These are phyloP conservation scores for Poteriospumella lacustris DNA, from an alignment of 108 stramenopile species.

Conservation along the genomic window DNA sequence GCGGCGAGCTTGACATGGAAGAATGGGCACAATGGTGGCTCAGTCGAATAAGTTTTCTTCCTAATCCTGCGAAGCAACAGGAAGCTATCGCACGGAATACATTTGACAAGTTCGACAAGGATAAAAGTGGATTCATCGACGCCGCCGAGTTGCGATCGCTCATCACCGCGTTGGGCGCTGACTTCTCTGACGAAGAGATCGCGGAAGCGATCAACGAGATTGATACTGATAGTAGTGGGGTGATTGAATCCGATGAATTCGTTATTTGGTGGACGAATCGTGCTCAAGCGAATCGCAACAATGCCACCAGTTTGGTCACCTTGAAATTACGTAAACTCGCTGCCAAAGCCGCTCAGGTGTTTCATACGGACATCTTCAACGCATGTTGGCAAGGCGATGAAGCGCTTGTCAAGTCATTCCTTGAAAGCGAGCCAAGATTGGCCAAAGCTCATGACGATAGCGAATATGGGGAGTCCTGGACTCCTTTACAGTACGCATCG, in stretches of 20 bases:
- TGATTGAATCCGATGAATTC: neutral
- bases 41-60: neutral
- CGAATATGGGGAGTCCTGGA: constrained; percentile 17
- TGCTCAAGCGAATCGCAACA: neutral
- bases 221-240: neutral
- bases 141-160: constrained; percentile 58
- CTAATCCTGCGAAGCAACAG: neutral
- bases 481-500: constrained; percentile 36
- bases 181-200: neutral
- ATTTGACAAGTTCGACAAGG: constrained; percentile 64
- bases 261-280: constrained; percentile 18
- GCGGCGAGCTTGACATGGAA: neutral
- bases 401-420: neutral
- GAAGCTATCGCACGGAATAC: constrained; percentile 14
- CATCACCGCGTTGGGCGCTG: constrained; percentile 47
- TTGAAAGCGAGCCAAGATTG: constrained; percentile 17
- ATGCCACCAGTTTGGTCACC: neutral
- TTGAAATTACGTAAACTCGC: neutral
- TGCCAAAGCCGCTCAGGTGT: neutral
- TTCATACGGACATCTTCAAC: constrained; percentile 23
- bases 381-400: constrained; percentile 28
- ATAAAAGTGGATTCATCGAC: constrained; percentile 65
- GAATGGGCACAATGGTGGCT: constrained; percentile 4
- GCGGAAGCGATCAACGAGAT: neutral
- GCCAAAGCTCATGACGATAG: constrained; percentile 15